Base-by-base conservation (phyloP, 805 yeast species). In the Ogataea corticis region DNA sequence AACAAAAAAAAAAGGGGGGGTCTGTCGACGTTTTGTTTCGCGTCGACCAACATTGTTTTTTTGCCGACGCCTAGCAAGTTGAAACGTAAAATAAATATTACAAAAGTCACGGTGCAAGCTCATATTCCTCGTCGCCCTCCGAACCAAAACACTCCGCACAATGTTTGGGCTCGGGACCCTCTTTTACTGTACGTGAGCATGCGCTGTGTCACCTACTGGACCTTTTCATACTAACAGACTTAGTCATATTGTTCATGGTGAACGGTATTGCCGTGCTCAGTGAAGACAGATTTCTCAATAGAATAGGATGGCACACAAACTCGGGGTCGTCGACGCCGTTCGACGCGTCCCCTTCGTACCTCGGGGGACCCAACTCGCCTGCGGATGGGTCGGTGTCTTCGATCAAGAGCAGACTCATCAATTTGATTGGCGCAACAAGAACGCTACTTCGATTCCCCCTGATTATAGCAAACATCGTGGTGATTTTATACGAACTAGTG, bases 91-190 rank as follows among this genome's bases (percentile, higher is more conserved):
- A 18, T 11, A 33, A 21, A 21, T 21, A 21, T 6, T 21, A 21
- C 25, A 21, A 21, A n/a, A 28, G 14, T 12, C 31, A 28, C 31
- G 31, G 31, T 28, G 6, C 31, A 28, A 6, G 13, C 13, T 4
- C 14, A 7, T 28, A 4, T 28, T 11, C 31, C 13, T 28, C 6
- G 14, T 28, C 6, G 14, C 19, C 12, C 35, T 13, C 23, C 4
- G 6, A 4, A 9, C 37, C 4, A 17, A 17, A 12, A 12, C 34
- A 4, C n/a, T 16, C n/a, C 19, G 12, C 42, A 46, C 23, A 3
- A 76, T 78, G 83, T 77, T 79, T 67, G 83, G 84, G 18, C 65
- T 79, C 34, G 83, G 83, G 28, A 74, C 73, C 51, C 62, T 79
- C 21, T 63, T 79, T 36, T 79, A 79, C 59, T 72, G 70, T 65